Base-by-base conservation (phyloP, 768 basidiomycete genomes). In the Dacryopinax spathularia region DNA sequence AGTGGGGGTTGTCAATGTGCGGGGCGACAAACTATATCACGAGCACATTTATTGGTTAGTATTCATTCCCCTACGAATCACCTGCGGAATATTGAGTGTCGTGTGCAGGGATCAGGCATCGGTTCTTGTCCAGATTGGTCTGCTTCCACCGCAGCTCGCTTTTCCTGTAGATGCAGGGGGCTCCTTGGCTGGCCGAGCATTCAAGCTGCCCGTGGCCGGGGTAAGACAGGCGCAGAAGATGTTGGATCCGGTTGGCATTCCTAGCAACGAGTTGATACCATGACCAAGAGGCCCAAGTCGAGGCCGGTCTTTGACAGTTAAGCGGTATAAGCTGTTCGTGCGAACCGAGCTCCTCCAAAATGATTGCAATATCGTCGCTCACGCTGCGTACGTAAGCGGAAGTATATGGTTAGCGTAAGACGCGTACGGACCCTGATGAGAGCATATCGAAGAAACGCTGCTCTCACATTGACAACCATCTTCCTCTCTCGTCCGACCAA, bases 1-100 rank as follows among this genome's bases (percentile, higher is more conserved):
- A 77, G 72, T 81, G 25, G 80, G 78, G 12, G 78, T 84, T n/a
- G 79, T 84, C 35, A 81, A 79, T 65, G 74, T 84, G 60, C 75
- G 78, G 48, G 79, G 80, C n/a, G 79, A 81, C 66, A 79, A 79
- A 62, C 67, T 81, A 34, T 77, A 76, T 39, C 79, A 80, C 66
- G 80, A 81, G 76, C 79, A 69, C 65, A 77, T 72, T 33, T 68
- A 62, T 39, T 56, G 48, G 48, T 56, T 22, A 6, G 48, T 22
- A 3, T 31, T 20, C 25, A 44, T 20, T 29, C 29, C n/a, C n/a
- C n/a, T n/a, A n/a, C n/a, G n/a, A n/a, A n/a, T n/a, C n/a, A n/a
- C n/a, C n/a, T n/a, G n/a, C n/a, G n/a, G n/a, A n/a, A n/a, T n/a
- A n/a, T n/a, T n/a, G n/a, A n/a, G n/a, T n/a, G n/a, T n/a, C n/a